Conservation (phyloP, 1,139 yeast genomes). For the Protomyces arabidopsidicola region DNA sequence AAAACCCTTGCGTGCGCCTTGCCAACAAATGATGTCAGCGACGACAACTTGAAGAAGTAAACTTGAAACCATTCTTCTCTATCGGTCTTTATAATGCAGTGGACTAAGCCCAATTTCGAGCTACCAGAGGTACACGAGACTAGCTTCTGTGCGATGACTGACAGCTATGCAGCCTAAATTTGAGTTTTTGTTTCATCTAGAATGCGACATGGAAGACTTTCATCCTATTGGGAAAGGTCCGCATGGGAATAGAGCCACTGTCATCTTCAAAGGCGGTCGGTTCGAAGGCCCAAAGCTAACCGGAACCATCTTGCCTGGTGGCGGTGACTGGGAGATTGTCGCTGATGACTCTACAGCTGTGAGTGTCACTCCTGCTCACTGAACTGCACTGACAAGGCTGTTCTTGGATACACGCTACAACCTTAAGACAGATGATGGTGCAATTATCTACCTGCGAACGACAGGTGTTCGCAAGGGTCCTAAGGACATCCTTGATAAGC, state of each 20-base stretch:
- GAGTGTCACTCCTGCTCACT: background rate
- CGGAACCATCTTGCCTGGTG: slow-evolving; percentile 20
- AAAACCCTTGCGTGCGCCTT: no score
- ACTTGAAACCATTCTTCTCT: no score
- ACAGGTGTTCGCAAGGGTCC: slow-evolving; percentile 23
- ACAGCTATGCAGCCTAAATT: slow-evolving; percentile 6
- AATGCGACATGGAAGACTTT: slow-evolving; percentile 26
- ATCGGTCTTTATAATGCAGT: background rate
- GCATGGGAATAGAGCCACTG: slow-evolving; percentile 23
- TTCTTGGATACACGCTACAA: slow-evolving; percentile 24
- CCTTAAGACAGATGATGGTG: slow-evolving; percentile 20
- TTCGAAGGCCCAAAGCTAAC: slow-evolving; percentile 18
- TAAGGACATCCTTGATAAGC: slow-evolving; percentile 18
- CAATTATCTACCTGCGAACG: slow-evolving; percentile 18
- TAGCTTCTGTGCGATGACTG: background rate
- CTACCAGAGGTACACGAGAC: slow-evolving; percentile 5
- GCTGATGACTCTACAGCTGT: slow-evolving; percentile 10
- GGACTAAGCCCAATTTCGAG: slow-evolving; percentile 12
- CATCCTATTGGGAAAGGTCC: slow-evolving; percentile 19
- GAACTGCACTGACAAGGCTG: background rate
- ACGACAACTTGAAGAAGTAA: no score
- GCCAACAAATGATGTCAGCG: no score
- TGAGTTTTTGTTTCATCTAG: slow-evolving; percentile 22
- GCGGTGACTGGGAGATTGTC: slow-evolving; percentile 23
- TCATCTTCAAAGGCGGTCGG: slow-evolving; percentile 25